Evolutionary conservation across 805 yeast genomes (phyloP).

Genomic region (Saturnispora galanensis): DNA sequence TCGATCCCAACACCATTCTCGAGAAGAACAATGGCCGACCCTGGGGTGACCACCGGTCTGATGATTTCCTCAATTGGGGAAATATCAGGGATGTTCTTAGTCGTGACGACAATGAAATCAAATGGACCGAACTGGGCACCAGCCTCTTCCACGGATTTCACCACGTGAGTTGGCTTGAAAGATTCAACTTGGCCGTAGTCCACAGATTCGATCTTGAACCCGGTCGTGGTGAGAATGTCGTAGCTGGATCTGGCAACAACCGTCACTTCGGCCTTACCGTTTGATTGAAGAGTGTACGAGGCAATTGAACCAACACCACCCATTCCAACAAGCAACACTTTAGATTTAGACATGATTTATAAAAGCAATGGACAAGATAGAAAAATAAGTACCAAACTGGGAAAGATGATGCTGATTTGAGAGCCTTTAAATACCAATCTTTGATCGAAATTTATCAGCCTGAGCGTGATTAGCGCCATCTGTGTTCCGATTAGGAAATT

Average conservation of each 20-base stretch:
- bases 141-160: slow-evolving; percentile 37
- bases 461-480: background rate
- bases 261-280: slow-evolving; percentile 44
- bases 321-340: slow-evolving; percentile 60
- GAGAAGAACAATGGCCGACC: slow-evolving; percentile 28
- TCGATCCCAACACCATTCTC: slow-evolving; percentile 35
- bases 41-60: slow-evolving; percentile 20
- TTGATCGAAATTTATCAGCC: too few species aligned
- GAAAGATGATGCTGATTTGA: too few species aligned
- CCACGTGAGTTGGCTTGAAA: slow-evolving; percentile 45
- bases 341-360: slow-evolving; percentile 14
- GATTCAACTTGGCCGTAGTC: slow-evolving; percentile 47
- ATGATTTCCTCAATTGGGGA: slow-evolving; percentile 33
- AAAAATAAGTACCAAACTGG: too few species aligned
- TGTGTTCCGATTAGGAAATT: background rate
- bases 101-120: slow-evolving; percentile 52
- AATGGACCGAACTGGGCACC: slow-evolving; percentile 28
- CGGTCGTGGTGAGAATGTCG: slow-evolving; percentile 38
- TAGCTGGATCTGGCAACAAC: slow-evolving; percentile 60
- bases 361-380: background rate
- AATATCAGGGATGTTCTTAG: slow-evolving; percentile 61
- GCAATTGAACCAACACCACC: slow-evolving; percentile 85
- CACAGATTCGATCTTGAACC: slow-evolving; percentile 49
- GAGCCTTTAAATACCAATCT: too few species aligned
- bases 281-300: slow-evolving; percentile 48